Evolutionary conservation across 2,329 filamentous ascomycete species (phyloP).

Genomic region (Hypoxylon sp.): DNA sequence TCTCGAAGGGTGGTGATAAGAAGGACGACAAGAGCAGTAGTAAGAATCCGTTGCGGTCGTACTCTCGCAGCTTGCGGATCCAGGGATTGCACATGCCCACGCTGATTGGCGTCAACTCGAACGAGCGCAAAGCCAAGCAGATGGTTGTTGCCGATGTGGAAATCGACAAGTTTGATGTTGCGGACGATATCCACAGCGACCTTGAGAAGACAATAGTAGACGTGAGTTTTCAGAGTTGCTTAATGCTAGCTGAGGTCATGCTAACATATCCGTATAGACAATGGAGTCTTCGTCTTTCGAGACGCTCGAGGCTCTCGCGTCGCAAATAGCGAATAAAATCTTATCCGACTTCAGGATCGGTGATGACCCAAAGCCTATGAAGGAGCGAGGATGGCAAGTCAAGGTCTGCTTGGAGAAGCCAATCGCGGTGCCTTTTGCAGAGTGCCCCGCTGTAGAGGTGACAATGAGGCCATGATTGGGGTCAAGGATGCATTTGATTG

Average conservation of each 20-base stretch:
- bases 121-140: slow-evolving; percentile 77
- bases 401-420: slow-evolving; percentile 78
- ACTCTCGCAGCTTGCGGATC: slow-evolving; percentile 61
- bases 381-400: slow-evolving; percentile 64
- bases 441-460: slow-evolving; percentile 77
- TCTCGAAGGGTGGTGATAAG: slow-evolving; percentile 45
- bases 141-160: slow-evolving; percentile 73
- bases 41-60: slow-evolving; percentile 48
- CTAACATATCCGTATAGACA: slow-evolving; percentile 54
- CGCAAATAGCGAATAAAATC: slow-evolving; percentile 61
- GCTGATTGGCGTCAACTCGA: slow-evolving; percentile 78
- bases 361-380: slow-evolving; percentile 53
- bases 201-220: slow-evolving; percentile 73
- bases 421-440: slow-evolving; percentile 78
- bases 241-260: not conserved
- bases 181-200: slow-evolving; percentile 64
- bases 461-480: slow-evolving; percentile 49
- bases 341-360: slow-evolving; percentile 58
- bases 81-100: slow-evolving; percentile 73
- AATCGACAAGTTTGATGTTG: slow-evolving; percentile 65
- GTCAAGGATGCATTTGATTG: not conserved
- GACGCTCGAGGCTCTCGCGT: slow-evolving; percentile 73
- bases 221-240: slow-evolving; percentile 59
- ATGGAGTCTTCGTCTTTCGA: slow-evolving; percentile 70
- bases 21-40: slow-evolving; percentile 37